These are phyloP conservation scores for Vigna hirtella DNA, from an alignment of 306 rosid species.

Conservation along the genomic window DNA sequence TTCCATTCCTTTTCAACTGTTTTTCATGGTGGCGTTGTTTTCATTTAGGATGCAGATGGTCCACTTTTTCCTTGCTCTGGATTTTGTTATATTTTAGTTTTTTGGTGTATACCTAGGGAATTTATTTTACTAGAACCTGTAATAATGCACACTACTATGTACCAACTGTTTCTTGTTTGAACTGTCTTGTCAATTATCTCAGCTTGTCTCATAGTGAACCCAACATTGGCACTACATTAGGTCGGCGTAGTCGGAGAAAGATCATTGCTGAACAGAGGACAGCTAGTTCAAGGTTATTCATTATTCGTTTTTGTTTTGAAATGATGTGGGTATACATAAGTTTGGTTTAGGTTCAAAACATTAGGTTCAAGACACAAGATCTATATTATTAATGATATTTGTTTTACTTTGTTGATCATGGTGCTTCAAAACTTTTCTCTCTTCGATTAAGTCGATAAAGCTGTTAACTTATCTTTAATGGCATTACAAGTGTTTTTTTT, in stretches of 20 bases:
- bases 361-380: conserved; percentile 37
- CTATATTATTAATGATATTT: conserved; percentile 35
- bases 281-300: conserved; percentile 95
- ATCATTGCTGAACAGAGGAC: conserved; percentile 97
- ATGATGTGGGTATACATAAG: conserved; percentile 38
- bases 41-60: conserved; percentile 32
- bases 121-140: conserved; percentile 45
- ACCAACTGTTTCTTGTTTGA: conserved; percentile 54
- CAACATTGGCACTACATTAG: conserved; percentile 91
- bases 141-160: conserved; percentile 41
- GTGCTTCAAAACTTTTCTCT: conserved; percentile 26
- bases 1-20: conserved; percentile 19
- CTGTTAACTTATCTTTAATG: conserved; percentile 25
- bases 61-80: not conserved
- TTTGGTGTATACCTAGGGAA: conserved; percentile 30
- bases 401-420: conserved; percentile 33
- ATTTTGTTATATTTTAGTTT: conserved; percentile 27
- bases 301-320: conserved; percentile 46
- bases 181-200: conserved; percentile 62
- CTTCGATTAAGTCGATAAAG: conserved; percentile 24
- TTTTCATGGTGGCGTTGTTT: conserved; percentile 33
- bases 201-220: conserved; percentile 99
- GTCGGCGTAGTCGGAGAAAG: conserved; percentile 98
- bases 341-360: conserved; percentile 36
- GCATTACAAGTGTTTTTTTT: conserved; percentile 12